Evolutionary conservation across 31 red algal genomes (phyloP).

Genomic region (Odonthalia washingtoniensis): DNA sequence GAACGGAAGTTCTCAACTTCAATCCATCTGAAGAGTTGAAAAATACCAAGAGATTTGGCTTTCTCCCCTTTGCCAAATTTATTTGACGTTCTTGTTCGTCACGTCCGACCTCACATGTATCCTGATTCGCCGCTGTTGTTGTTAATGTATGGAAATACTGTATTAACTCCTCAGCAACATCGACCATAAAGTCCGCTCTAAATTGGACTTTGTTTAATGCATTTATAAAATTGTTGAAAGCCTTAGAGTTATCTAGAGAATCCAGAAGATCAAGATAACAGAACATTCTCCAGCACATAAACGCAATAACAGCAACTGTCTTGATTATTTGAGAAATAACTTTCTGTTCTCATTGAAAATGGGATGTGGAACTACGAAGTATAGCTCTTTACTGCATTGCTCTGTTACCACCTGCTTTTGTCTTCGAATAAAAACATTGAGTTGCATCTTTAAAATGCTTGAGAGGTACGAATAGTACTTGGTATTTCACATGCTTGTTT

Average conservation of each 20-base stretch:
- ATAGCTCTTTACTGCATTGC: slow-evolving; percentile 46
- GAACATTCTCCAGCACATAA: slow-evolving; percentile 48
- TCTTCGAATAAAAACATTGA: too few relatives aligned
- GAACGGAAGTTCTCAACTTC: too few relatives aligned
- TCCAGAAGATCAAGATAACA: slow-evolving; percentile 43
- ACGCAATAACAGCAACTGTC: slow-evolving; percentile 44
- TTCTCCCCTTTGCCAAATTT: too few relatives aligned
- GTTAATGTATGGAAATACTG: slow-evolving; percentile 15
- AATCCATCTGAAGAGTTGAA: too few relatives aligned
- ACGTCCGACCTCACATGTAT: too few relatives aligned
- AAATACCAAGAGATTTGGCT: too few relatives aligned
- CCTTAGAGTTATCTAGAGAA: slow-evolving; percentile 20
- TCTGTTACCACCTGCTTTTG: slow-evolving; percentile 37
- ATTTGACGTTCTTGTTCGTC: too few relatives aligned
- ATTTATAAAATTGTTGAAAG: slow-evolving; percentile 28
- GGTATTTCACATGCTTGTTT: too few relatives aligned
- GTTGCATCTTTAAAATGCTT: too few relatives aligned
- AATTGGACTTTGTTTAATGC: slow-evolving; percentile 47
- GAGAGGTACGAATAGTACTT: too few relatives aligned
- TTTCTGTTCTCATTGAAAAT: slow-evolving; percentile 56
- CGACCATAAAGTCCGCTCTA: slow-evolving; percentile 55
- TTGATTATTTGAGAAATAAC: too few relatives aligned
- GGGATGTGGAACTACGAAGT: slow-evolving; percentile 34
- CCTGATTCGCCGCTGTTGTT: not conserved
- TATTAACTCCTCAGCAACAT: slow-evolving; percentile 31